Evolutionary conservation across 2,329 filamentous ascomycete genomes (phyloP), one percentile per base, ranked within the genome.

Genomic region (Fusarium nematophilum): DNA sequence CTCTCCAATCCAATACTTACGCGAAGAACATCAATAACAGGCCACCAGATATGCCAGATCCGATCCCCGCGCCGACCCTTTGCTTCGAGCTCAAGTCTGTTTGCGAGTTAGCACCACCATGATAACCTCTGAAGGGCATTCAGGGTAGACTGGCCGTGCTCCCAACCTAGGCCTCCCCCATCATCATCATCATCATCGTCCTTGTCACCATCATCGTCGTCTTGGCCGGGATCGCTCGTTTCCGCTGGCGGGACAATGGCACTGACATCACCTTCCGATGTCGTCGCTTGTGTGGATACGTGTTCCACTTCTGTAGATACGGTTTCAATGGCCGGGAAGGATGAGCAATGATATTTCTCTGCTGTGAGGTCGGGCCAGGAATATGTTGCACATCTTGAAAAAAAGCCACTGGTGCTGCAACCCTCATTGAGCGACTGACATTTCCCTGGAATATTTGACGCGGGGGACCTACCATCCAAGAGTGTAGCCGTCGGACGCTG

Each of bases 11-110:
- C 10, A 37, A n/a, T n/a, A 48, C 60, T 50, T 26, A 42, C 42
- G 18, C 37, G 11, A 66, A 56, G 46, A 66, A 57, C 13, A 55
- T 39, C n/a, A 65, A 11, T 13, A 59, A 18, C 11, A 66, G 45
- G 3, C 45, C 27, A 4, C 47, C 63, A 30, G 23, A 42, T 9
- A 50, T 17, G 3, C 40, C 50, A 1, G 57, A 53, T 31, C 60
- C 59, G 23, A 62, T 27, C 2, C 46, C 57, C 5, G 46, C 53
- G 3, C 53, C 57, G 15, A 62, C 27, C n/a, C 50, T 53, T 34
- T 66, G 60, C 21, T 33, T 29, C 21, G 34, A 46, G 37, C 26
- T 36, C 8, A 62, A 33, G 33, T 59, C 50, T 59, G 9, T 9
- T 5, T 5, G 11, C 13, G 3, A 5, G 18, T 62, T 17, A 62